Conservation (phyloP, 768 basidiomycete genomes). For the Tylopilus cervinicoccineus region DNA sequence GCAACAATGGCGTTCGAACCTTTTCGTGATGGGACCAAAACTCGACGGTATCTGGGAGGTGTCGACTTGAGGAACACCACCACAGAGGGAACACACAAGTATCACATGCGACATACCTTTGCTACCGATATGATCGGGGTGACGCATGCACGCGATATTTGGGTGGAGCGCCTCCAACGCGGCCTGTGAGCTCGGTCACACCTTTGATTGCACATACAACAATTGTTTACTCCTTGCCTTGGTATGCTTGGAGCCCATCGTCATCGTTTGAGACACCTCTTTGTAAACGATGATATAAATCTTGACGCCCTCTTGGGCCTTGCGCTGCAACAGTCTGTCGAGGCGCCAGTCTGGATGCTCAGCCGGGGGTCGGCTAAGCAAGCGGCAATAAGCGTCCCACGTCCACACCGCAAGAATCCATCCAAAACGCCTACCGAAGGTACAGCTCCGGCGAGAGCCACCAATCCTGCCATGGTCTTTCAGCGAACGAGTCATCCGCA, state of each 20-base stretch:
- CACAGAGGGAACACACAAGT: neutral
- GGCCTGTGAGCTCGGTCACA: conserved; percentile 38
- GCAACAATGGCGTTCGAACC: conserved; percentile 19
- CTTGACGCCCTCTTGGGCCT: conserved; percentile 90
- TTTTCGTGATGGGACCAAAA: conserved; percentile 96
- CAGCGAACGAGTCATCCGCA: neutral
- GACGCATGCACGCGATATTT: conserved; percentile 86
- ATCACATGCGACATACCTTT: conserved; percentile 45
- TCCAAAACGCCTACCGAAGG: conserved; percentile 48
- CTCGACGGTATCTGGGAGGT: conserved; percentile 58
- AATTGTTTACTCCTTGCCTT: conserved; percentile 57
- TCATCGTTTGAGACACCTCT: conserved; percentile 92
- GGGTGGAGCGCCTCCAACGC: conserved; percentile 78
- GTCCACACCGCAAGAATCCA: neutral
- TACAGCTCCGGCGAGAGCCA: conserved; percentile 96
- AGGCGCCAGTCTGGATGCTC: conserved; percentile 84
- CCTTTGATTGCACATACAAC: neutral
- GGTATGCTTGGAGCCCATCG: conserved; percentile 82
- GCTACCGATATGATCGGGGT: conserved; percentile 85
- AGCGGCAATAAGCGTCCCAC: conserved; percentile 7
- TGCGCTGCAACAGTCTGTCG: conserved; percentile 78
- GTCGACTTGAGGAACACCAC: neutral
- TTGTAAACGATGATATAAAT: conserved; percentile 93
- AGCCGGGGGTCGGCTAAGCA: conserved; percentile 70
- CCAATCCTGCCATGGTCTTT: conserved; percentile 57